Evolutionary conservation across 148 eudicot genomes (phyloP).

Genomic region (Salicornia ramosissima): DNA sequence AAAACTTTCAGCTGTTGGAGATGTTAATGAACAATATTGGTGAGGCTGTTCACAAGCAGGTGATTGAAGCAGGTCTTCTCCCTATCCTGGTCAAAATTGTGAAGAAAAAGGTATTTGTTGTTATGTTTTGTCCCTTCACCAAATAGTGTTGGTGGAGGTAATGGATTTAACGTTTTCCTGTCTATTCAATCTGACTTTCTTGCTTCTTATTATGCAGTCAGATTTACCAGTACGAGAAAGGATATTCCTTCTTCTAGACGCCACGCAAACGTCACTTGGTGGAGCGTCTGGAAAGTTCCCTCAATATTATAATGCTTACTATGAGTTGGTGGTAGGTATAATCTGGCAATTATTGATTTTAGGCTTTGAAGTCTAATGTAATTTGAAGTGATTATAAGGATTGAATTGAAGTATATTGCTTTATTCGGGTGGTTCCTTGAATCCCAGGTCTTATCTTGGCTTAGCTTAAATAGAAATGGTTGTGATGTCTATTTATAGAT

Average conservation of each 20-base stretch:
- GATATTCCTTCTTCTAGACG: slow-evolving; percentile 94
- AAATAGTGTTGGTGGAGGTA: background rate
- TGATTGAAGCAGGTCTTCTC: slow-evolving; percentile 76
- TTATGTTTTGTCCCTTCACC: background rate
- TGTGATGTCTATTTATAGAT: background rate
- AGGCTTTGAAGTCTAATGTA: slow-evolving; percentile 2
- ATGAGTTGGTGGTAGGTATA: slow-evolving; percentile 87
- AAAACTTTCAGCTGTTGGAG: slow-evolving; percentile 66
- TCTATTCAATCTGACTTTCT: slow-evolving; percentile 18
- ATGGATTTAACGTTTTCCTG: background rate
- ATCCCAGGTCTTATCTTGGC: background rate
- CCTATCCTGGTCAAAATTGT: slow-evolving; percentile 79
- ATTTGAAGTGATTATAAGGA: slow-evolving; percentile 5
- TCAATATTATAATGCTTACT: slow-evolving; percentile 82
- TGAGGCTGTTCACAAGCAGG: slow-evolving; percentile 84
- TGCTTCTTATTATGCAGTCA: slow-evolving; percentile 44
- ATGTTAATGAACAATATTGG: slow-evolving; percentile 96
- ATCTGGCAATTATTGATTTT: slow-evolving; percentile 6
- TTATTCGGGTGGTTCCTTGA: slow-evolving; percentile 8
- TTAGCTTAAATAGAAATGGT: background rate
- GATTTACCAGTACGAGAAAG: slow-evolving; percentile 85
- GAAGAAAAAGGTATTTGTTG: slow-evolving; percentile 70
- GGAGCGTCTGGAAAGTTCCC: slow-evolving; percentile 87
- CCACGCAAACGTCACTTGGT: slow-evolving; percentile 92
- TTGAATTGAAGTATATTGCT: background rate